Evolutionary conservation across 306 rosid genomes (phyloP).

Genomic region (Pyrus communis): DNA sequence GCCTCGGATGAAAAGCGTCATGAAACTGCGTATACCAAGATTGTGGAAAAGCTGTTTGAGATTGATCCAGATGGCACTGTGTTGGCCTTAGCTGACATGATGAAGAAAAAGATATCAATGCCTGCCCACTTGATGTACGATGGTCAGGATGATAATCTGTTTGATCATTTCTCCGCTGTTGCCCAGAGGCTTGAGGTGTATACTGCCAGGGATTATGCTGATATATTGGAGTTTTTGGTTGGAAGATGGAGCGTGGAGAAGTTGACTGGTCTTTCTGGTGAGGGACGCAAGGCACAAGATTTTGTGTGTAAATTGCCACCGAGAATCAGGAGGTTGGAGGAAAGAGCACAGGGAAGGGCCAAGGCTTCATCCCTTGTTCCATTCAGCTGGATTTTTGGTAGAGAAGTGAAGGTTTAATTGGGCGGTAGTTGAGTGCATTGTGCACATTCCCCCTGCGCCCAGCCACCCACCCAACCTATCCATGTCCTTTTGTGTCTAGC

Average conservation of each 20-base stretch:
- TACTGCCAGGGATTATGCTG: constrained; percentile 51
- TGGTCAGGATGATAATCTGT: constrained; percentile 39
- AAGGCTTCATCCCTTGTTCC: constrained; percentile 35
- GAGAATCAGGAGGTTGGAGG: constrained; percentile 46
- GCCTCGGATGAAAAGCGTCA: constrained; percentile 54
- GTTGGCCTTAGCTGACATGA: constrained; percentile 52
- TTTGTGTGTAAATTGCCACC: constrained; percentile 36
- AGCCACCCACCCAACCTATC: background rate
- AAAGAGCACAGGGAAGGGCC: constrained; percentile 39
- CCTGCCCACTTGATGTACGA: constrained; percentile 54
- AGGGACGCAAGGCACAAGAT: constrained; percentile 42
- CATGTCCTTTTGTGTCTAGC: background rate
- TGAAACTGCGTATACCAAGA: constrained; percentile 52
- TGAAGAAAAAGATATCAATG: constrained; percentile 51
- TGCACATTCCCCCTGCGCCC: too few relatives aligned
- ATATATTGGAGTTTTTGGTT: constrained; percentile 50
- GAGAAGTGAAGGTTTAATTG: constrained; percentile 18
- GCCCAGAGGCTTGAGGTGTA: constrained; percentile 48
- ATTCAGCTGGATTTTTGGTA: constrained; percentile 45
- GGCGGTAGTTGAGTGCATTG: too few relatives aligned
- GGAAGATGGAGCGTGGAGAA: constrained; percentile 45
- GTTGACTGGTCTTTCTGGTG: constrained; percentile 39
- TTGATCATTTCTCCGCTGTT: constrained; percentile 37
- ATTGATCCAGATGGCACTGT: constrained; percentile 45
- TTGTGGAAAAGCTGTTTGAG: constrained; percentile 54